phyloP scores from a whole-genome alignment of 148 eudicot species.

The Linanthus parryae region DNA sequence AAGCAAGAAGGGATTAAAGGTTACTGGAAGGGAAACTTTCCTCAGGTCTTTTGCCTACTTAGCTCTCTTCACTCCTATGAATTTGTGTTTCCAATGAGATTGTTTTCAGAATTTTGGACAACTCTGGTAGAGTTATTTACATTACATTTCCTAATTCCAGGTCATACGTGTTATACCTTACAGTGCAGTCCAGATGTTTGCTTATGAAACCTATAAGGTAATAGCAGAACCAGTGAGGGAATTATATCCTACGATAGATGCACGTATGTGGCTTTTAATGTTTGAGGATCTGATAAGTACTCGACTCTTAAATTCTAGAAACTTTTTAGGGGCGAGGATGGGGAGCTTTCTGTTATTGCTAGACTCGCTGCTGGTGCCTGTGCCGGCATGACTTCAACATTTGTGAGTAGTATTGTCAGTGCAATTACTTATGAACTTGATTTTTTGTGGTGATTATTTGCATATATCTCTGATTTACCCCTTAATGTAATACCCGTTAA shows the following conservation, averaged over 20 bases:
- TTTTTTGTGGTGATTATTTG: neutral
- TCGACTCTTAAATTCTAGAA: conserved; percentile 30
- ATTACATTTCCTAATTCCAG: too few species aligned
- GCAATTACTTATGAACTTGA: neutral
- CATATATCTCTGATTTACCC: neutral
- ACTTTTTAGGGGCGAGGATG: conserved; percentile 69
- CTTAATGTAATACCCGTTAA: too few species aligned
- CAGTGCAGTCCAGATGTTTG: conserved; percentile 82
- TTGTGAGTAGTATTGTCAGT: conserved; percentile 33
- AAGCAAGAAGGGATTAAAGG: conserved; percentile 80
- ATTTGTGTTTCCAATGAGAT: neutral
- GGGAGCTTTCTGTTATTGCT: conserved; percentile 64
- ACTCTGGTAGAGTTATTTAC: neutral
- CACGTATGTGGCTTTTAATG: conserved; percentile 4
- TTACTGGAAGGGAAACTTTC: conserved; percentile 94
- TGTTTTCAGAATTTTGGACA: neutral
- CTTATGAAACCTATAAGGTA: conserved; percentile 85
- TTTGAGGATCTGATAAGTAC: conserved; percentile 14
- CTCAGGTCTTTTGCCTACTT: conserved; percentile 47
- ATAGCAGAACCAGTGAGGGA: conserved; percentile 11
- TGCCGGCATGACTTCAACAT: conserved; percentile 80
- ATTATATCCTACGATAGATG: too few species aligned
- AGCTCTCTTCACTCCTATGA: neutral
- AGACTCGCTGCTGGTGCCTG: conserved; percentile 79
- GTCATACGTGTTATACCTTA: too few species aligned